Evolutionary conservation across 495 filamentous ascomycete genomes (phyloP).

Genomic region (Lepidopterella palustris): DNA sequence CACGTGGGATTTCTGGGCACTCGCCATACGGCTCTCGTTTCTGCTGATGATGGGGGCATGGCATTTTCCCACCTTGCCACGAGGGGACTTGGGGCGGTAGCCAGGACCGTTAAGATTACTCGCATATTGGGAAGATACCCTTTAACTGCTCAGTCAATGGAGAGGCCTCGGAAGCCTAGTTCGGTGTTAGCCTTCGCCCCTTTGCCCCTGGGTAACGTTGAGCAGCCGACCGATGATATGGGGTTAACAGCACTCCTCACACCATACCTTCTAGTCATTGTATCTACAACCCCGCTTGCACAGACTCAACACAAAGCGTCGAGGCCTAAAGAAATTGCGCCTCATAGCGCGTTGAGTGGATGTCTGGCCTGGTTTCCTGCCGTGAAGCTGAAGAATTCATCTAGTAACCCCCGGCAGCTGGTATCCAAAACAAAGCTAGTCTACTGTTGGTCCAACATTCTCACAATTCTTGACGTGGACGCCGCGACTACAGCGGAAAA

Average conservation of each 20-base stretch:
- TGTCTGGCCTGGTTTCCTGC: constrained; percentile 96
- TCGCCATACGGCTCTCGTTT: constrained; percentile 90
- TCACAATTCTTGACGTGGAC: constrained; percentile 84
- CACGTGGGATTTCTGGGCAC: constrained; percentile 95
- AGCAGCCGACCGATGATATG: constrained; percentile 78
- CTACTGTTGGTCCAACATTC: constrained; percentile 95
- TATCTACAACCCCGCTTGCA: constrained; percentile 91
- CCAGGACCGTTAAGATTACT: constrained; percentile 78
- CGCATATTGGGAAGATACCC: constrained; percentile 91
- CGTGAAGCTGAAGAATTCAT: constrained; percentile 77
- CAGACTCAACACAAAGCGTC: constrained; percentile 92
- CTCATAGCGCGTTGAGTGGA: constrained; percentile 85
- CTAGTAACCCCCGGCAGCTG: constrained; percentile 44
- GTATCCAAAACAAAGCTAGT: constrained; percentile 78
- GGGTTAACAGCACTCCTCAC: constrained; percentile 94
- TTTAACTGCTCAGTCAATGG: constrained; percentile 44
- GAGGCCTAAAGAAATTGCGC: constrained; percentile 79
- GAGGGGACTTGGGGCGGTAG: constrained; percentile 78
- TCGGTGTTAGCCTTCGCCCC: constrained; percentile 89
- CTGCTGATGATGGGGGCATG: constrained; percentile 94
- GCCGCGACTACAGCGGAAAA: constrained; percentile 56
- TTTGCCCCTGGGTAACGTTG: constrained; percentile 84
- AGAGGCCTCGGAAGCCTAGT: constrained; percentile 77
- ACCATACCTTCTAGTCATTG: constrained; percentile 89
- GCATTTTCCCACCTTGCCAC: constrained; percentile 96